Conservation (phyloP, 805 yeast species). For the Zygosaccharomyces kombuchaensis region DNA sequence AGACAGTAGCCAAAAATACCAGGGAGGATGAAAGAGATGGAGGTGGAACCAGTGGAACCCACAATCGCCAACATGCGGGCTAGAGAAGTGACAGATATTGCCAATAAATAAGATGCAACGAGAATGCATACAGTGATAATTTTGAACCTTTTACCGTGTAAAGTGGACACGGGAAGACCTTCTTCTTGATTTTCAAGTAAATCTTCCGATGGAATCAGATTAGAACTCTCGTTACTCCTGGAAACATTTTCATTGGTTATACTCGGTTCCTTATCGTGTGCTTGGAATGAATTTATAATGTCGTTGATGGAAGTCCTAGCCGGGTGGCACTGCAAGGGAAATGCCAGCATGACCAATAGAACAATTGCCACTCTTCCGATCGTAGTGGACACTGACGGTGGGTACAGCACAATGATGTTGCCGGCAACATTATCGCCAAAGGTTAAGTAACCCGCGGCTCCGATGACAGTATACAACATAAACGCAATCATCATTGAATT, state of each 20-base stretch:
- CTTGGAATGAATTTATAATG: slow-evolving; percentile 49
- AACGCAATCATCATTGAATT: slow-evolving; percentile 58
- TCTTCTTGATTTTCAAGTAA: slow-evolving; percentile 22
- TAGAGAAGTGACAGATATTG: slow-evolving; percentile 56
- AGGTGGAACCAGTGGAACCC: slow-evolving; percentile 77
- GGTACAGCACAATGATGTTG: slow-evolving; percentile 75
- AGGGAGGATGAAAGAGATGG: slow-evolving; percentile 71
- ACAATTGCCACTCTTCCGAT: slow-evolving; percentile 80
- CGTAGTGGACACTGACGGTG: slow-evolving; percentile 58
- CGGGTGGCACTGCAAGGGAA: slow-evolving; percentile 88
- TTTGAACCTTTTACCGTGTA: slow-evolving; percentile 41
- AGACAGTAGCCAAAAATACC: slow-evolving; percentile 60
- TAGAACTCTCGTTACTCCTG: slow-evolving; percentile 5
- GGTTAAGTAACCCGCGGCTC: slow-evolving; percentile 77
- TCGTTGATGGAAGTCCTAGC: slow-evolving; percentile 79
- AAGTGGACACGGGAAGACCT: slow-evolving; percentile 13
- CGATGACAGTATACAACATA: slow-evolving; percentile 62
- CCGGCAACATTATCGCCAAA: slow-evolving; percentile 79
- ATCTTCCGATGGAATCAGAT: slow-evolving; percentile 27
- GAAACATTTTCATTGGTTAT: slow-evolving; percentile 5
- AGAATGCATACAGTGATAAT: slow-evolving; percentile 47
- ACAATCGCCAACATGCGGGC: slow-evolving; percentile 67
- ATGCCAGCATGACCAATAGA: slow-evolving; percentile 74
- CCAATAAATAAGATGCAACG: slow-evolving; percentile 48
- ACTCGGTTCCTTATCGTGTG: neutral